Base-by-base conservation (phyloP, 78 protist genomes). In the Protostelium mycophagum region DNA sequence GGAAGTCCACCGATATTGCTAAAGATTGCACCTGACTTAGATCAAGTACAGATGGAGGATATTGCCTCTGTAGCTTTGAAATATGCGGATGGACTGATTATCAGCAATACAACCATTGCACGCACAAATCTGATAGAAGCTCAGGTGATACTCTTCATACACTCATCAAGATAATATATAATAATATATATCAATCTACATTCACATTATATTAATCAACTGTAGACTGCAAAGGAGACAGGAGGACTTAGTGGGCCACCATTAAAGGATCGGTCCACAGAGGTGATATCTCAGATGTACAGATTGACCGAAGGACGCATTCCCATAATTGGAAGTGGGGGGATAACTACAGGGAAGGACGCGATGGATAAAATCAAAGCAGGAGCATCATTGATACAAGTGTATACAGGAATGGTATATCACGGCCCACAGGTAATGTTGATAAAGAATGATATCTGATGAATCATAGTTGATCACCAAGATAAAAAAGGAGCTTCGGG, bases 231-330 rank as follows among this genome's bases (percentile, higher is more conserved):
- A 36, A 36, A 73, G 35, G 95, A 95, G 73, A 38, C 84, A 37
- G 98, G 98, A 1, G 98, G 98, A 25, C 91, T 97, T 31, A 88
- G 92, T 29, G 98, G 98, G 35, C 28, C 0, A 34, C 98, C 98
- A 28, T 90, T 97, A 10, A 1, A 5, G 10, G 94, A 35, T 34
- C 36, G 34, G 86, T 28, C 93, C 35, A 95, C 96, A 10, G 37
- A 0, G 29, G 88, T 85, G 83, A 35, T 97, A 34, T 1, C 84
- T 9, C 63, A 93, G 34, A 35, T 96, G 90, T 97, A 95, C 92
- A 0, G 1, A 86, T 88, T 89, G n/a, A 97, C 98, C 10, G 73
- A 1, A 28, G 97, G 97, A 36, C 28, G 89, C 5, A 16, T 85
- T 16, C 86, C 86, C 36, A 85, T 85, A 5, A 85, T 85, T 25